These are phyloP conservation scores for Cutaneotrichosporon cyanovorans DNA, from an alignment of 1,284 basidiomycete genomes.

Conservation along the genomic window DNA sequence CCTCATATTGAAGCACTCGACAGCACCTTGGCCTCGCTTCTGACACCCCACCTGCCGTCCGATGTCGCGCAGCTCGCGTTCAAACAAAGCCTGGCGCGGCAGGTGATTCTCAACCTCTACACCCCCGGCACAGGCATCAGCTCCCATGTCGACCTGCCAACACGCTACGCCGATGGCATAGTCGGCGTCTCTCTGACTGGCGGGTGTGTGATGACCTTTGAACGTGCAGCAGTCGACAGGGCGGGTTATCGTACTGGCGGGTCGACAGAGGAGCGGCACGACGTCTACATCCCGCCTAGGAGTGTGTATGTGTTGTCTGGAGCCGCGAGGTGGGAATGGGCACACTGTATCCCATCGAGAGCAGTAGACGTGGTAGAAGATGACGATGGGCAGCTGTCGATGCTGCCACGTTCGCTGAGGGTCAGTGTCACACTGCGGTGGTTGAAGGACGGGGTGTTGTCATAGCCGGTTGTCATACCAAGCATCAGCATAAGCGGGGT, in stretches of 20 bases:
- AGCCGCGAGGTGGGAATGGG: constrained; percentile 47
- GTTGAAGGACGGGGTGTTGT: constrained; percentile 24
- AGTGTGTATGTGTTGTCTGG: constrained; percentile 44
- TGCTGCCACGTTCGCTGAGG: constrained; percentile 32
- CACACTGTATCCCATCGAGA: constrained; percentile 44
- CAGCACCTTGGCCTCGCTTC: constrained; percentile 1
- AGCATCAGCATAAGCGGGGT: too few relatives aligned
- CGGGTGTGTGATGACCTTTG: constrained; percentile 37
- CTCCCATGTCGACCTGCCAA: constrained; percentile 47
- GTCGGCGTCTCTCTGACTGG: constrained; percentile 38
- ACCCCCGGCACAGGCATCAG: constrained; percentile 45
- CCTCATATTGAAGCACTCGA: constrained; percentile 19
- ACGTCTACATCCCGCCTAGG: constrained; percentile 45
- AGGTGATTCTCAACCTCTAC: constrained; percentile 49
- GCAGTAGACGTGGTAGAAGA: constrained; percentile 26
- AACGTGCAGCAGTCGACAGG: neutral
- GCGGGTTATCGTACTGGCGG: neutral
- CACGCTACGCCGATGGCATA: constrained; percentile 46
- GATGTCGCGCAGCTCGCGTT: constrained; percentile 18
- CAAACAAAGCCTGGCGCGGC: constrained; percentile 28
- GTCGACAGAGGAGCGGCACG: neutral
- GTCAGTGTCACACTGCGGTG: constrained; percentile 44
- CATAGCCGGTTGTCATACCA: too few relatives aligned
- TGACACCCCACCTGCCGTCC: neutral
- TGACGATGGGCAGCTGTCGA: constrained; percentile 1